phyloP scores from a whole-genome alignment of 352 stramenopile genomes.

The Phytopythium helicoides region DNA sequence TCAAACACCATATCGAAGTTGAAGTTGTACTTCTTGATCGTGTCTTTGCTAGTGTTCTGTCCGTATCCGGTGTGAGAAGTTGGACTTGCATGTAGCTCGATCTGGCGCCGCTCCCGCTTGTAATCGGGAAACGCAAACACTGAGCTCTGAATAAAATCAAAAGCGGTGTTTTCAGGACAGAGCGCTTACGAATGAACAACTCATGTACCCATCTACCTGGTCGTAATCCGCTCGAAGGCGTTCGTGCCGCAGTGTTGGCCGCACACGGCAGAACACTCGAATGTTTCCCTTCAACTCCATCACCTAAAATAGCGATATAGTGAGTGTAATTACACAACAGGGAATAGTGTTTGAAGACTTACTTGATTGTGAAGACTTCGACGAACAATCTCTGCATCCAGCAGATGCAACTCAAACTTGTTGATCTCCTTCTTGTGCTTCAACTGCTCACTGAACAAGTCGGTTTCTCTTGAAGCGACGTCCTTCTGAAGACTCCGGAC shows the following conservation, averaged over 20 bases:
- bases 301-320: constrained; percentile 42
- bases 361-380: constrained; percentile 87
- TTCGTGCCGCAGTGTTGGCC: constrained; percentile 85
- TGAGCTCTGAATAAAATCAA: constrained; percentile 14
- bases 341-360: background rate
- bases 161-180: background rate
- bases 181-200: background rate
- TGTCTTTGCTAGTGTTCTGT: constrained; percentile 42
- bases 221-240: constrained; percentile 27
- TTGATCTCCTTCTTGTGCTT: constrained; percentile 30
- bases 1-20: constrained; percentile 98
- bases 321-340: background rate
- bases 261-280: constrained; percentile 93
- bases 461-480: constrained; percentile 22
- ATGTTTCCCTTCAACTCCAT: constrained; percentile 98
- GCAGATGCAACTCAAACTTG: constrained; percentile 47
- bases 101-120: constrained; percentile 52
- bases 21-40: constrained; percentile 91
- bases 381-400: constrained; percentile 66
- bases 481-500: constrained; percentile 35
- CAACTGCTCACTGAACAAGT: constrained; percentile 19
- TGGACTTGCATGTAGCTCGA: constrained; percentile 65
- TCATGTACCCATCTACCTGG: constrained; percentile 23
- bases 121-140: constrained; percentile 82
- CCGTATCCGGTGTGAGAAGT: constrained; percentile 74